phyloP scores from a whole-genome alignment of 441 rosid species.

The Cnidoscolus chayamansa region DNA sequence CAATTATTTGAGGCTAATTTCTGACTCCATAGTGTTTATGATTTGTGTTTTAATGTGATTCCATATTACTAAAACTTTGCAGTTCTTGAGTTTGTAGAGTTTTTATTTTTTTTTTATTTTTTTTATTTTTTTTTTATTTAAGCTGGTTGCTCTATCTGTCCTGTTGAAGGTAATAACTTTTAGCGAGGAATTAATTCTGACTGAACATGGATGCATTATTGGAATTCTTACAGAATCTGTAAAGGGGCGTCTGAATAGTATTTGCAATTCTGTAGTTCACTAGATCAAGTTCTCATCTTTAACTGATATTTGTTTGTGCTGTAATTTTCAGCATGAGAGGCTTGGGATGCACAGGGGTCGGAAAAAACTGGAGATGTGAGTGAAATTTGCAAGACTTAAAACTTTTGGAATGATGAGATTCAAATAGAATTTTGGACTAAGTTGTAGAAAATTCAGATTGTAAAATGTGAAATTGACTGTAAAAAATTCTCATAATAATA shows the following conservation, averaged over 20 bases:
- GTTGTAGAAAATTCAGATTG: conserved; percentile 4
- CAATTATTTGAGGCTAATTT: conserved; percentile 11
- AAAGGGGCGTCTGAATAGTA: neutral
- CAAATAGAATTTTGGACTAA: neutral
- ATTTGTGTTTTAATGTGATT: neutral
- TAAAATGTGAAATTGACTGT: neutral
- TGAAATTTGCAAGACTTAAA: neutral
- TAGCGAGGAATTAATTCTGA: neutral
- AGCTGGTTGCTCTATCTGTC: neutral
- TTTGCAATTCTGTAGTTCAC: neutral
- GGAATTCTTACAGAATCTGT: neutral
- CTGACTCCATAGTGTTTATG: conserved; percentile 9
- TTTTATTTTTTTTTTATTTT: too few relatives aligned
- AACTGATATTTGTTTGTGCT: neutral
- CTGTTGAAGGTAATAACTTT: too few relatives aligned
- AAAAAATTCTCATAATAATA: conserved; percentile 5
- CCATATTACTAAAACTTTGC: neutral
- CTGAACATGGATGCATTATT: neutral
- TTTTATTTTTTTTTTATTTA: neutral
- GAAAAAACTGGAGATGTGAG: neutral
- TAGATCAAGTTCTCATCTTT: neutral
- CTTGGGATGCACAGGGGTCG: neutral
- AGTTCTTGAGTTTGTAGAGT: neutral
- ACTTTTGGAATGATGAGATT: neutral
- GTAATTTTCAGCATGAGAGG: conserved; percentile 6